Evolutionary conservation across 2,329 filamentous ascomycete genomes (phyloP), one percentile per base, ranked within the genome.

Genomic region (Lecanosticta acicola): DNA sequence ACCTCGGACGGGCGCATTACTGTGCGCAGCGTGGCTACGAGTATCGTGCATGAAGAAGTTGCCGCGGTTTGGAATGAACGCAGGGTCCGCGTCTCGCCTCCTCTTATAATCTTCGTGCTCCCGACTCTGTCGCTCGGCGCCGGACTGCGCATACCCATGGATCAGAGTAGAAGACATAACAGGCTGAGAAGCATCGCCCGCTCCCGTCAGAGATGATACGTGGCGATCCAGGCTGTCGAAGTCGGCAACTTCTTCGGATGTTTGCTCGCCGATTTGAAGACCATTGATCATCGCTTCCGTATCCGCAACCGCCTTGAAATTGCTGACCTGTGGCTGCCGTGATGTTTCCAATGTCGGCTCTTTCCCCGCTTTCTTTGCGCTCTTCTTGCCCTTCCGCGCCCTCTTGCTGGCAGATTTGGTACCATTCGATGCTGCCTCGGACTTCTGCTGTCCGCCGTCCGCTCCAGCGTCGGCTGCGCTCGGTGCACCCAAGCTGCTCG

Each of bases 21-120:
- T 46, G 38, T 56, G 58, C 17, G 54, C 56, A 38, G 56, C 44
- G 16, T 48, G 43, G 10, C 56, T 84, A 45, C 85, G 80, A 58
- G 87, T 83, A 65, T 97, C 93, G 67, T 97, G 91, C 80, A 97
- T 89, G 72, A 96, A 97, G 74, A 97, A 97, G 51, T 87, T 84
- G 48, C 93, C 93, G 55, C 91, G 78, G 62, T 94, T 96, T 43
- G 93, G 91, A 45, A 96, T 91, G 69, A 95, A 95, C 9, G 90
- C 83, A 29, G 91, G 91, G 66, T 95, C 88, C 58, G 87, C 83
- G 63, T 94, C 88, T 58, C 87, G 80, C 66, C 87, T 87, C 70
- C 85, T 87, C 69, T 84, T 83, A 71, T 94, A 94, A 62, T 94
- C 87, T 54, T 95, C 89, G 60, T 94, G 87, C 62, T 96, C 90